Evolutionary conservation across 2,329 filamentous ascomycete genomes (phyloP), one percentile per base, ranked within the genome.

Genomic region (Ambrosiella cleistominuta): DNA sequence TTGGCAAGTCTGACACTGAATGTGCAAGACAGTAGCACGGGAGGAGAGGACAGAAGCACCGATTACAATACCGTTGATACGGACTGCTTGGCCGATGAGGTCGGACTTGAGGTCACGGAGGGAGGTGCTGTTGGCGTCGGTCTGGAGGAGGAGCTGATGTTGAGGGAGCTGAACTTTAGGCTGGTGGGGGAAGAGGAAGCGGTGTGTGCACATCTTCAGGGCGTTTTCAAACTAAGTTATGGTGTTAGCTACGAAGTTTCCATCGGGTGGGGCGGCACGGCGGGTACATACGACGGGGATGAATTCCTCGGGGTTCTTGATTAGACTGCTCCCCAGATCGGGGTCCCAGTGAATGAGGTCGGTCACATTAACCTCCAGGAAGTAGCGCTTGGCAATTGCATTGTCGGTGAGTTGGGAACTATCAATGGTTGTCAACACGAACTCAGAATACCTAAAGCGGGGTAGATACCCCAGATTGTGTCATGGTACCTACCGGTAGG

Each of bases 381-480:
- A 96, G 73, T 89, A 97, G 65, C 90, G 89, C 69, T 95, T 93
- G 47, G 95, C 77, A 1, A 97, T 79, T 7, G 93, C 89, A 73
- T 98, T 98, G 68, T 97, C 89, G 65, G 88, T 82, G 60, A 98
- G 80, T 71, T 97, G 93, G 66, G 97, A 91, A 79, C 93, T 94
- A 65, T 40, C 35, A 35, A 15, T 36, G 17, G 7, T 17, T 35
- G 39, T 8, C 7, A 50, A 27, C 35, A 38, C 11, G 8, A n/a
- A 9, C 39, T 36, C 15, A 1, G n/a, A 39, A 17, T n/a, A 8
- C 7, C 13, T 17, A 7, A 4, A 49, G 42, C 11, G 0, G 27
- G 27, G 27, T 27, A 27, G 27, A 27, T 27, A 27, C 27, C 27
- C 27, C 27, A 27, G 27, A 27, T 50, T 38, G 19, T 44, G 36